Base-by-base conservation (phyloP, 169 alveolate genomes). In the Eimeria praecox region DNA sequence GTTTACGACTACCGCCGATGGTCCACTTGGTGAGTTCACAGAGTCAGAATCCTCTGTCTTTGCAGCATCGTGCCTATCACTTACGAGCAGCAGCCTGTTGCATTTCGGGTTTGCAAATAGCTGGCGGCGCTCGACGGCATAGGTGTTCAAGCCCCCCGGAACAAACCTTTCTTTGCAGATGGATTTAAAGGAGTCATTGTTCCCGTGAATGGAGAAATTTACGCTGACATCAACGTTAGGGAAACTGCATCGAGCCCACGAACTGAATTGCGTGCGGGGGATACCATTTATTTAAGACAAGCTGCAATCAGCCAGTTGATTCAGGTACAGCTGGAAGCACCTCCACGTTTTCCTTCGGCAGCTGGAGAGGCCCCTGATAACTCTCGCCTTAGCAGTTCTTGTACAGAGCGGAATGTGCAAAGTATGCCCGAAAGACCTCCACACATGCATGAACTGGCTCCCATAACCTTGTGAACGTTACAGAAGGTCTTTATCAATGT, bases 1-100 rank as follows among this genome's bases (percentile, higher is more conserved):
- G 59, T 87, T 87, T 64, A 40, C 94, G 27, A 52, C 14, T 59
- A 38, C 94, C n/a, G 85, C 94, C 40, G 94, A 87, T 33, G 75
- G 75, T 9, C 73, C 91, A 54, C 56, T 46, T 20, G 38, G 91
- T 83, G 33, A 83, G 91, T 59, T 38, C 33, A 3, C 54, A 40
- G 54, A 18, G 14, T 33, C 35, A 46, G 69, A n/a, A n/a, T 80
- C 69, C 71, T n/a, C 18, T 38, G 33, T 3, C 12, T 9, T 73
- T 35, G 49, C 46, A 73, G 52, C 33, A 73, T n/a, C 20, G 30
- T 4, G 18, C 22, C 0, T 4, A 40, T 20, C 24, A 30, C 83
- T 16, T 38, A 16, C 54, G 2, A 35, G 83, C 30, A 73, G 83
- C 83, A 38, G 54, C 54, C 3, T 73, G 54, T 10, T 38, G 83